A percentile compares a stretch with the other conserved stretches of the same genome.
Evolutionary conservation across 2,329 filamentous ascomycete genomes (phyloP).

Genomic region (Piedraia hortae): DNA sequence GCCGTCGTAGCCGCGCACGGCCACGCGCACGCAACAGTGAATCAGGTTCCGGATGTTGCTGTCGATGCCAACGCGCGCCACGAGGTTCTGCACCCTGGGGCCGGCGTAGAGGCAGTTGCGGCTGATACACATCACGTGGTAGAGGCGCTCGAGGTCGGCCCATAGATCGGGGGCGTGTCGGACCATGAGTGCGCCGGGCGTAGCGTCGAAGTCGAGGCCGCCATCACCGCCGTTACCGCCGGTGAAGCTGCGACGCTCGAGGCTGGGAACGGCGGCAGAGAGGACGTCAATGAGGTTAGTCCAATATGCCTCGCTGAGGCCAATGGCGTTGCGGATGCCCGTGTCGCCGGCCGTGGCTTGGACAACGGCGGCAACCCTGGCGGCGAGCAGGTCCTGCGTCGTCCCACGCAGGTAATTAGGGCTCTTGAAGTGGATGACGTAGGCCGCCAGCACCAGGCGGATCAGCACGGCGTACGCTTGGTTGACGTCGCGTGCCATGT

Average conservation of each 20-base stretch:
- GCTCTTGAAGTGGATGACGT: constrained; percentile 30
- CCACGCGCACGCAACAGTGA: constrained; percentile 35
- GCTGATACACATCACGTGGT: constrained; percentile 32
- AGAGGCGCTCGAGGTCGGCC: constrained; percentile 33
- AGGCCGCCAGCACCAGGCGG: constrained; percentile 20
- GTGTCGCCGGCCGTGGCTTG: constrained; percentile 29
- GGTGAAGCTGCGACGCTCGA: constrained; percentile 33
- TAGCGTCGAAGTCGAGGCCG: constrained; percentile 27
- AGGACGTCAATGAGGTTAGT: constrained; percentile 29
- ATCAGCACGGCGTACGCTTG: constrained; percentile 18
- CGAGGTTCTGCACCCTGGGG: constrained; percentile 33
- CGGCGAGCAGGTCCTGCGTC: constrained; percentile 28
- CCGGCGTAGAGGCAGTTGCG: constrained; percentile 34
- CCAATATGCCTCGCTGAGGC: constrained; percentile 29
- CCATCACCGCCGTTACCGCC: constrained; percentile 30
- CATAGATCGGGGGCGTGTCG: constrained; percentile 29
- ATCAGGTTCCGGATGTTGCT: constrained; percentile 32
- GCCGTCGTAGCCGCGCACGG: constrained; percentile 35
- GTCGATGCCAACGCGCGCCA: constrained; percentile 30
- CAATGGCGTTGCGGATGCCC: constrained; percentile 26
- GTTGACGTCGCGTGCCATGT: too few relatives aligned
- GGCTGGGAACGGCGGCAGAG: constrained; percentile 30
- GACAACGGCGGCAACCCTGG: constrained; percentile 27
- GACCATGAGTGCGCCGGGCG: constrained; percentile 32
- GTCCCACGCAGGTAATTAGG: constrained; percentile 31